These are phyloP conservation scores for Saccharomyces uvarum DNA, from an alignment of 1,139 yeast genomes.

Conservation along the genomic window DNA sequence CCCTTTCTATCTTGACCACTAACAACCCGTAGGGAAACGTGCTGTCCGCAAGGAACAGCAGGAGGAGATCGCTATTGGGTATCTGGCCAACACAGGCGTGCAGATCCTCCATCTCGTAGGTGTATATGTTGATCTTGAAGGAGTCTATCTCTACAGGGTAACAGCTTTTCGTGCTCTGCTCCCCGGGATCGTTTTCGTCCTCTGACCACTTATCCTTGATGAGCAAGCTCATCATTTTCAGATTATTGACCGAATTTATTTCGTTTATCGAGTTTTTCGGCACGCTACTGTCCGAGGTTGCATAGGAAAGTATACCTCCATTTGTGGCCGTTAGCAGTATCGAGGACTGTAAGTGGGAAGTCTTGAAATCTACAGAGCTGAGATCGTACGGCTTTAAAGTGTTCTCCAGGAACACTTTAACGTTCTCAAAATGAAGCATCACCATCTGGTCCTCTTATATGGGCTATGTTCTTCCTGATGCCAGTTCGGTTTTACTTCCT, in stretches of 20 bases:
- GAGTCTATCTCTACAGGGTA: constrained; percentile 7
- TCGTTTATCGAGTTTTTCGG: constrained; percentile 3
- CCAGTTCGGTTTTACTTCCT: neutral
- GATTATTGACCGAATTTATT: constrained; percentile 19
- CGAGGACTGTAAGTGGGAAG: constrained; percentile 21
- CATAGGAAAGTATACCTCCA: constrained; percentile 27
- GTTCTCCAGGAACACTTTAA: constrained; percentile 11
- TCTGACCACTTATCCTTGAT: constrained; percentile 30
- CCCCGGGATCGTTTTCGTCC: constrained; percentile 18
- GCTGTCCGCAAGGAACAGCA: constrained; percentile 21
- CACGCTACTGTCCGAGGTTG: constrained; percentile 9
- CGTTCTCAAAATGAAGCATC: constrained; percentile 19
- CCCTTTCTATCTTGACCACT: constrained; percentile 22
- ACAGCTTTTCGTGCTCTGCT: constrained; percentile 13
- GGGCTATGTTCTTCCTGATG: neutral
- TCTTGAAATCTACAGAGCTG: constrained; percentile 8
- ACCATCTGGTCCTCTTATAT: neutral
- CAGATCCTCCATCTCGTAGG: constrained; percentile 28
- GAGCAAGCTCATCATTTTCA: constrained; percentile 30
- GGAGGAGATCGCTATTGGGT: constrained; percentile 26
- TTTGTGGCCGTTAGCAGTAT: constrained; percentile 21
- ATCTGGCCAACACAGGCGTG: constrained; percentile 28
- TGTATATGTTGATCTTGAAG: constrained; percentile 19
- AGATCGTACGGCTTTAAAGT: constrained; percentile 13
- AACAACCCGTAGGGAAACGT: constrained; percentile 28